A percentile compares a stretch with the other conserved stretches of the same genome.
Conservation (phyloP, 1,284 basidiomycete genomes). For the Fomitopsis pinicola region DNA sequence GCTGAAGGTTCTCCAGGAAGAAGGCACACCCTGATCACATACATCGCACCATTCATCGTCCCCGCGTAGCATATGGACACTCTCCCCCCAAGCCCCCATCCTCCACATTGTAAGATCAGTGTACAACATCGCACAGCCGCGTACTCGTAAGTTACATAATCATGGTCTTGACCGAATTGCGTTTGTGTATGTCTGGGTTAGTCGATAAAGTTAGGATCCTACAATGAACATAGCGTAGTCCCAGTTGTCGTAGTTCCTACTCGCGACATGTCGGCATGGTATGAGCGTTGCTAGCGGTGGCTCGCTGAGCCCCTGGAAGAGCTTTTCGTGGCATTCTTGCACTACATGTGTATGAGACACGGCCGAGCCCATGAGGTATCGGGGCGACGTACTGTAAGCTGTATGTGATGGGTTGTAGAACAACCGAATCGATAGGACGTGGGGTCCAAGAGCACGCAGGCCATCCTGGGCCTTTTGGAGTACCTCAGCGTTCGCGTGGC, state of each 20-base stretch:
- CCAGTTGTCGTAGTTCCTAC: constrained; percentile 43
- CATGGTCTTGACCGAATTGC: neutral
- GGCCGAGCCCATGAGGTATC: too few relatives aligned
- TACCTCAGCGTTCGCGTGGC: constrained; percentile 30
- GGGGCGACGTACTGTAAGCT: constrained; percentile 14
- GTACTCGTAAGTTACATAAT: neutral
- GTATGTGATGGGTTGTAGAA: constrained; percentile 35
- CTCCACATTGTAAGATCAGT: neutral
- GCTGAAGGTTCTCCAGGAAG: constrained; percentile 67
- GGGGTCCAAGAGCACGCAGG: constrained; percentile 11
- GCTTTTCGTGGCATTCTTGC: constrained; percentile 1
- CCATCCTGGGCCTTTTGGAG: constrained; percentile 7
- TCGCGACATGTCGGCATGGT: constrained; percentile 49
- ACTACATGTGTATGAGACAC: constrained; percentile 4
- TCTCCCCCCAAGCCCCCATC: too few relatives aligned
- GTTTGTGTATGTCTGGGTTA: constrained; percentile 6
- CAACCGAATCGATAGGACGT: constrained; percentile 38
- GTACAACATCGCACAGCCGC: neutral
- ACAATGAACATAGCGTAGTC: constrained; percentile 52
- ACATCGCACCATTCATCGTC: neutral
- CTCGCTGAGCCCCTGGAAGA: constrained; percentile 12
- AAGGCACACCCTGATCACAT: constrained; percentile 39
- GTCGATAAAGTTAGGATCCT: constrained; percentile 20
- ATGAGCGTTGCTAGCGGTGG: constrained; percentile 47
- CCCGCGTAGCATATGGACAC: neutral